Base-by-base conservation (phyloP, 768 basidiomycete genomes). In the Neoboletus brunneissimus region DNA sequence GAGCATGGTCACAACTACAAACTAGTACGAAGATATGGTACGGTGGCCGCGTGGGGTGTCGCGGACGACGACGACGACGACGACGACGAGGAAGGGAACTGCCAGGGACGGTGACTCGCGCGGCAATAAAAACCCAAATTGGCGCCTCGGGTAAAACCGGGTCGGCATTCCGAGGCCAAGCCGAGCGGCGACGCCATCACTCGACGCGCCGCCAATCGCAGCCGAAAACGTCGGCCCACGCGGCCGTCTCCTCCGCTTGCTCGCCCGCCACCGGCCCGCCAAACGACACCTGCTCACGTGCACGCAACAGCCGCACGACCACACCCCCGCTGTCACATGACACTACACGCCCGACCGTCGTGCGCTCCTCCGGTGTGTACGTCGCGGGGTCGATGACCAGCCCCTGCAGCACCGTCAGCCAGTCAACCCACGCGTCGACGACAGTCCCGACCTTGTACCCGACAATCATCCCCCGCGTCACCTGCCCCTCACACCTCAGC, bases 301-400 rank as follows among this genome's bases (percentile, higher is more conserved):
- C 64, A 13, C 51, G 61, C 13, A 72, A 34, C 2, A 55, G 50
- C 6, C 52, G 64, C 23, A 75, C 60, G 0, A 59, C 48, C 7
- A 69, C 45, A 25, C 32, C 37, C 22, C 45, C 37, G 0, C 10
- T 1, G 13, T 64, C 70, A 37, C 57, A 53, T 23, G 57, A 58
- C 10, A 67, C 46, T 0, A 88, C 71, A 0, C 67, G 69, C 0
- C 73, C 84, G 3, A 83, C 57, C n/a, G 71, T 75, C 20, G 86
- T 27, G 64, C 54, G 87, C 13, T 79, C 66, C 58, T 87, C 88
- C 0, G 88, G 88, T 5, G 84, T 79, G 50, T 77, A 79, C 4
- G 86, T 87, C 6, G 63, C 64, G 0, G 81, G 81, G 60, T 87
- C 81, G 48, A 89, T 77, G 0, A 75, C 82, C 3, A 89, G 77